These are phyloP conservation scores for Ceriops zippeliana DNA, from an alignment of 345 rosid species.

Conservation along the genomic window DNA sequence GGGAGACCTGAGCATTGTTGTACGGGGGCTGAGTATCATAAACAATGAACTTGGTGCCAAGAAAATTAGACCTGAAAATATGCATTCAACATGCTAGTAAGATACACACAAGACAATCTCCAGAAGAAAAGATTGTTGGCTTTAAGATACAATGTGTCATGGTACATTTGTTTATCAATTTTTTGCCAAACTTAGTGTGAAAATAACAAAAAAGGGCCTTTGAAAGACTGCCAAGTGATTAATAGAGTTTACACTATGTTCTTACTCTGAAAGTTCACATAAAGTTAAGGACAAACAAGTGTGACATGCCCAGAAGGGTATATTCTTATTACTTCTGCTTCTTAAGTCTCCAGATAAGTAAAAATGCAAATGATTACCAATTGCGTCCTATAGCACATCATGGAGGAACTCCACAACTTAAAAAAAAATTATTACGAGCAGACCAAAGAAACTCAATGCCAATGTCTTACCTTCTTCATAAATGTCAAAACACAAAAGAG, in stretches of 20 bases:
- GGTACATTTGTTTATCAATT: not conserved
- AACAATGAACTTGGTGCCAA: slow-evolving; percentile 82
- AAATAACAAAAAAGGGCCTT: not conserved
- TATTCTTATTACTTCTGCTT: too few species aligned
- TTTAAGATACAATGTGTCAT: not conserved
- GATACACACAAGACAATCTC: not conserved
- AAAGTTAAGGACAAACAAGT: not conserved
- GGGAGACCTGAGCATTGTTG: slow-evolving; percentile 60
- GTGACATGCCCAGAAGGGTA: not conserved
- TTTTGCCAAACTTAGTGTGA: not conserved
- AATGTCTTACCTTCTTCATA: too few species aligned
- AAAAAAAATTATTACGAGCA: too few species aligned
- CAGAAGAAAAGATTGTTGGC: not conserved
- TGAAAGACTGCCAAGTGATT: not conserved
- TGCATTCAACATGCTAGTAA: not conserved
- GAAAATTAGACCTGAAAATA: slow-evolving; percentile 76
- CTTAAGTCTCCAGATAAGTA: too few species aligned
- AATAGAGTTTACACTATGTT: not conserved
- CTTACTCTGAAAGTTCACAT: not conserved
- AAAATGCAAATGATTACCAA: too few species aligned
- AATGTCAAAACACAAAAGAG: too few species aligned
- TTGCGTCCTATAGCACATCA: too few species aligned
- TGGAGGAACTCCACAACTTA: too few species aligned
- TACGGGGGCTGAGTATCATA: slow-evolving; percentile 91
- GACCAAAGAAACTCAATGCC: too few species aligned